Evolutionary conservation across 139 green algal species (phyloP).

Genomic region (Haematococcus lacustris): DNA sequence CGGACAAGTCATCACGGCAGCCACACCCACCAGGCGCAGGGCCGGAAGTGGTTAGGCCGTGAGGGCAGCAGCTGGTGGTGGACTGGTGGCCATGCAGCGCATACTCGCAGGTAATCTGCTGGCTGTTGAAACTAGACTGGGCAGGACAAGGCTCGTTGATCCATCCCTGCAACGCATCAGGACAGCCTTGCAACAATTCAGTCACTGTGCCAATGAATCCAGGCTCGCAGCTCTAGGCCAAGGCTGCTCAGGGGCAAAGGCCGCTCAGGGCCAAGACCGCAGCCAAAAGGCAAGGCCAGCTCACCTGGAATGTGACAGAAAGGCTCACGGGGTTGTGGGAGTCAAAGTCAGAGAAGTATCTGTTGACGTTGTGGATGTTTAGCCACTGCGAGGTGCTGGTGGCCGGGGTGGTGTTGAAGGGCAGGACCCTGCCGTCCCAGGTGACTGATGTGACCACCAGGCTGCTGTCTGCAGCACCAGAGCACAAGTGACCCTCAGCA

Average conservation of each 20-base stretch:
- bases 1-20: conserved; percentile 23
- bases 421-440: conserved; percentile 23
- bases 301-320: conserved; percentile 5
- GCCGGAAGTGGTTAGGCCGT: conserved; percentile 4
- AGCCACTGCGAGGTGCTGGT: conserved; percentile 32
- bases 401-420: conserved; percentile 23
- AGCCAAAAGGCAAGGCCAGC: no score
- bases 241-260: no score
- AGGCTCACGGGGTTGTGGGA: conserved; percentile 1
- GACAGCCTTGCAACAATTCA: background rate
- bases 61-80: conserved; percentile 29
- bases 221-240: no score
- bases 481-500: no score
- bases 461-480: conserved; percentile 18
- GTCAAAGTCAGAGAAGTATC: conserved; percentile 29
- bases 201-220: background rate
- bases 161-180: conserved; percentile 1
- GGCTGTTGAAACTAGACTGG: background rate
- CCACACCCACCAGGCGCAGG: conserved; percentile 11
- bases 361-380: conserved; percentile 33
- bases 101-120: conserved; percentile 18
- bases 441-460: conserved; percentile 18
- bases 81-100: conserved; percentile 26
- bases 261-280: no score
- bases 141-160: conserved; percentile 35